These are phyloP conservation scores for Chlorella sp. DNA, from an alignment of 139 green algal genomes.

Conservation along the genomic window DNA sequence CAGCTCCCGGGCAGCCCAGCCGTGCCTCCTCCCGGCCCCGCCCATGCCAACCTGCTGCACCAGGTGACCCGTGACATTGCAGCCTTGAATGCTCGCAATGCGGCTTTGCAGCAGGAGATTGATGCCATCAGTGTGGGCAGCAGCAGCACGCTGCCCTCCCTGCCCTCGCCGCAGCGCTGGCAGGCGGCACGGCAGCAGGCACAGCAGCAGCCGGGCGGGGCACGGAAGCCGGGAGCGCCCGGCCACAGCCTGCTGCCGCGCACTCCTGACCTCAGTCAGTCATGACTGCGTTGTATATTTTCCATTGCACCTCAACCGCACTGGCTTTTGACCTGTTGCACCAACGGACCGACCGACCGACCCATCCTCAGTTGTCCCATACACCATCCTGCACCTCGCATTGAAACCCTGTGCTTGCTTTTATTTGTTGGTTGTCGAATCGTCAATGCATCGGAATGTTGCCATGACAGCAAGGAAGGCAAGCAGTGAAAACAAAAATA, in stretches of 20 bases:
- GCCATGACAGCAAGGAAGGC: too few relatives aligned
- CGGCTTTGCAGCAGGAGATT: constrained; percentile 22
- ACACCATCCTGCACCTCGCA: too few relatives aligned
- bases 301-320: too few relatives aligned
- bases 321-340: too few relatives aligned
- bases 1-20: neutral
- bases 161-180: neutral
- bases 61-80: constrained; percentile 9
- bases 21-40: too few relatives aligned
- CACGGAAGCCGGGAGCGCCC: neutral
- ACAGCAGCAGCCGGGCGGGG: neutral
- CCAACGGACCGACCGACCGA: too few relatives aligned
- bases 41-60: neutral
- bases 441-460: too few relatives aligned
- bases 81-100: neutral
- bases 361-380: too few relatives aligned
- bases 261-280: constrained; percentile 7
- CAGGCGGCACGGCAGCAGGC: too few relatives aligned
- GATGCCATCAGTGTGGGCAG: constrained; percentile 8
- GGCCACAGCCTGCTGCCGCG: constrained; percentile 10
- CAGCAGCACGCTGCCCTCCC: neutral
- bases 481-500: too few relatives aligned
- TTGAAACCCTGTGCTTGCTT: too few relatives aligned
- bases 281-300: neutral
- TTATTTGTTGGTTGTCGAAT: too few relatives aligned